Evolutionary conservation across 2,329 filamentous ascomycete species (phyloP).

Genomic region (Septoria linicola): DNA sequence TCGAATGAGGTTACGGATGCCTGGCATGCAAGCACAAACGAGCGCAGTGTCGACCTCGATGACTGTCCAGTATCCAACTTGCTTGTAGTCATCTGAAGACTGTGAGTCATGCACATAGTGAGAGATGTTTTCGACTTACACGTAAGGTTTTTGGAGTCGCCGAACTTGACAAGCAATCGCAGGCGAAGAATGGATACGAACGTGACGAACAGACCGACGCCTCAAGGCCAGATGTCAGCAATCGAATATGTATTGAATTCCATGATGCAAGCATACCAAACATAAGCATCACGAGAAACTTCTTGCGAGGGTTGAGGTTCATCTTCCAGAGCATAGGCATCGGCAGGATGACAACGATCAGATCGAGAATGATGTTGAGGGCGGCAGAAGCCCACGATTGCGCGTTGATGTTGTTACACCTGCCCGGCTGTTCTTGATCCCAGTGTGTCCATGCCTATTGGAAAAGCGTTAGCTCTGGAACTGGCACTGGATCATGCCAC

Average conservation of each 20-base stretch:
- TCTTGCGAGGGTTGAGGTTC: slow-evolving; percentile 17
- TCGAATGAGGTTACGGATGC: slow-evolving; percentile 24
- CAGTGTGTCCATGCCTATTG: slow-evolving; percentile 16
- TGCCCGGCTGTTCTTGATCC: slow-evolving; percentile 1
- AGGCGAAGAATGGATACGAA: slow-evolving; percentile 24
- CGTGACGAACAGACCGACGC: slow-evolving; percentile 24
- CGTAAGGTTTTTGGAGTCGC: slow-evolving; percentile 19
- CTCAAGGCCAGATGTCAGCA: too few species aligned
- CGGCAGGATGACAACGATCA: slow-evolving; percentile 6
- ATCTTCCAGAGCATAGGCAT: slow-evolving; percentile 13
- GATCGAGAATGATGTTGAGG: slow-evolving; percentile 12
- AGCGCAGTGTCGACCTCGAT: slow-evolving; percentile 23
- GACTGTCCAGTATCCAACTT: slow-evolving; percentile 22
- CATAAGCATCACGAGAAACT: slow-evolving; percentile 15
- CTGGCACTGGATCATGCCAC: not conserved
- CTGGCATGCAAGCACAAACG: slow-evolving; percentile 27
- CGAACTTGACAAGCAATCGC: slow-evolving; percentile 20
- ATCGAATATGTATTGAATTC: not conserved
- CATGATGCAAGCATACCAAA: slow-evolving; percentile 4
- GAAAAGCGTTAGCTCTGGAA: not conserved
- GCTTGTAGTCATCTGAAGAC: slow-evolving; percentile 26
- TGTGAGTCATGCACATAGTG: too few species aligned
- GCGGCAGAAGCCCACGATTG: slow-evolving; percentile 17
- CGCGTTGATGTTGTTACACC: slow-evolving; percentile 21
- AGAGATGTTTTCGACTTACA: too few species aligned